These are phyloP conservation scores for Botrytis fabae DNA, from an alignment of 2,329 filamentous ascomycete genomes.

Conservation along the genomic window DNA sequence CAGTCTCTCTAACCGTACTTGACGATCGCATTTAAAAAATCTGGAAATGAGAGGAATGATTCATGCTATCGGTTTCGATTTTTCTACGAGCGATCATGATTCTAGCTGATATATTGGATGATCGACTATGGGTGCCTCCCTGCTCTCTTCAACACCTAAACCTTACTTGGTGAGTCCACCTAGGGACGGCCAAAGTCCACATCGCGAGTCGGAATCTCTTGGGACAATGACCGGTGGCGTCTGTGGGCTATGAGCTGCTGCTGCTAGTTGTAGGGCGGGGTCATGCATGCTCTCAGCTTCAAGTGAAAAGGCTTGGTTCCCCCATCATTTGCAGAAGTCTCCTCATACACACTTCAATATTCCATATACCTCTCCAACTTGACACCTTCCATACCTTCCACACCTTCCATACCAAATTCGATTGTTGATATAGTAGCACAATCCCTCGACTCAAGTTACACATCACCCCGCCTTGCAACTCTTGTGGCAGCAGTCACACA, in stretches of 20 bases:
- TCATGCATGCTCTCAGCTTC: neutral
- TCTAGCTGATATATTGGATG: neutral
- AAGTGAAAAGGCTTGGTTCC: conserved; percentile 8
- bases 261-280: conserved; percentile 5
- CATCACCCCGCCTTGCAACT: neutral
- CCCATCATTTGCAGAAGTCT: neutral
- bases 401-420: too few species aligned
- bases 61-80: conserved; percentile 9
- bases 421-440: neutral
- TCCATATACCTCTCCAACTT: neutral
- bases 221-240: conserved; percentile 1
- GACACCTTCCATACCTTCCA: neutral
- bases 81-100: neutral
- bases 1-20: neutral
- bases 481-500: neutral
- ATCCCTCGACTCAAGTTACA: neutral
- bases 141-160: neutral
- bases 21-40: neutral
- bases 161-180: neutral
- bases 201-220: conserved; percentile 2
- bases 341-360: neutral
- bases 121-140: neutral
- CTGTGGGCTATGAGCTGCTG: neutral
- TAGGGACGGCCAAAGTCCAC: neutral
- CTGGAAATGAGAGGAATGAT: neutral